These are phyloP conservation scores for Aspergillus texensis DNA, from an alignment of 2,329 filamentous ascomycete species.

Conservation along the genomic window DNA sequence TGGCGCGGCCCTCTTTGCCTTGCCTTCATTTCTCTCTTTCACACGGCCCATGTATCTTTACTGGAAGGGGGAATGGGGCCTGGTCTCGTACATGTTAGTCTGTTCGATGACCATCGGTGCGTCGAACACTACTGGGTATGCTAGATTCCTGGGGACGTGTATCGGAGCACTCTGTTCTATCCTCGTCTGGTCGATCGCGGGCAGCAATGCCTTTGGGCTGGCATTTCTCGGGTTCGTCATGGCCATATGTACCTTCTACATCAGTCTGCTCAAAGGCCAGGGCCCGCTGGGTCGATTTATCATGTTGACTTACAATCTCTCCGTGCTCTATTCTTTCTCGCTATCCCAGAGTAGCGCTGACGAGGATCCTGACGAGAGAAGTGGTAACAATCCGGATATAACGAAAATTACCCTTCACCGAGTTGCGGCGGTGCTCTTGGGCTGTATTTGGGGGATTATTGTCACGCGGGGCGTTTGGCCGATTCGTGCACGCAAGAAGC, in stretches of 20 bases:
- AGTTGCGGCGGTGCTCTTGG: slow-evolving; percentile 80
- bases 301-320: slow-evolving; percentile 93
- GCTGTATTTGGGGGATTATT: slow-evolving; percentile 89
- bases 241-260: slow-evolving; percentile 81
- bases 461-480: slow-evolving; percentile 91
- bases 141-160: slow-evolving; percentile 83
- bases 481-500: slow-evolving; percentile 82
- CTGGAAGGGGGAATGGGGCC: slow-evolving; percentile 95
- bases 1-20: slow-evolving; percentile 84
- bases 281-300: slow-evolving; percentile 92
- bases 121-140: slow-evolving; percentile 86
- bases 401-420: slow-evolving; percentile 85
- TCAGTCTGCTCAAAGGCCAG: slow-evolving; percentile 81
- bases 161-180: slow-evolving; percentile 77
- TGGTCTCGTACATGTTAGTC: slow-evolving; percentile 96
- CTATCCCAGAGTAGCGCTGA: slow-evolving; percentile 77
- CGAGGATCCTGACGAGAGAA: slow-evolving; percentile 83
- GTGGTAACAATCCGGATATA: slow-evolving; percentile 73
- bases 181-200: slow-evolving; percentile 73
- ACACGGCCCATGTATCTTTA: slow-evolving; percentile 80
- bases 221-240: slow-evolving; percentile 80
- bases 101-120: slow-evolving; percentile 97
- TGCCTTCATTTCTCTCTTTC: slow-evolving; percentile 79
- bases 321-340: slow-evolving; percentile 90
- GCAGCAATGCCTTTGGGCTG: slow-evolving; percentile 72